Evolutionary conservation across 2,329 filamentous ascomycete species (phyloP), one percentile per base, ranked within the genome.

Genomic region (Penicillium sumatraense): DNA sequence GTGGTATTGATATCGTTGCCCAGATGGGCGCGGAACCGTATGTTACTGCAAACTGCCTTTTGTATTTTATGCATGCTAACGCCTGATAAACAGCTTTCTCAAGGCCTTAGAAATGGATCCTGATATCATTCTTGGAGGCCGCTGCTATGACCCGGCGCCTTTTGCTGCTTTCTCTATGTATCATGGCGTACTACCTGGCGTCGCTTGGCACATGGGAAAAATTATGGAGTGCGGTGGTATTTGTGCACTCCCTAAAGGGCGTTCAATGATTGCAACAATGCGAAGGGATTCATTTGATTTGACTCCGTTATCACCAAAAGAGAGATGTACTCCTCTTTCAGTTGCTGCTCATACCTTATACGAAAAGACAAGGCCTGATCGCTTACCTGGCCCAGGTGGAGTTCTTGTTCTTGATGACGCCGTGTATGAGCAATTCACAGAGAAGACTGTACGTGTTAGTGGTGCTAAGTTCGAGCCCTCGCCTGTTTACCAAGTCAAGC

Each of bases 301-400:
- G 3, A 61, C 64, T 2, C 80, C 82, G 0, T 61, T 77, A 0
- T 68, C 72, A 5, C 70, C 75, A 0, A 57, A 59, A 0, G 71
- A 75, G 0, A 68, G 68, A 1, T 84, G 82, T 56, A 83, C 78
- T 0, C 75, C 79, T 0, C 51, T 78, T 0, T 79, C 77, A 0
- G 81, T 85, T 0, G 81, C 81, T 1, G 80, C 82, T 0, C 82
- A 85, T 57, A 78, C 81, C 0, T 64, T 85, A 9, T 85, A 85
- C 49, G 82, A 84, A 68, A 85, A 84, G 56, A 73, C 76, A 0
- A 64, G 82, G 14, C 82, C 83, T 0, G 82, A 85, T 62, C 60
- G 79, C 1, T 61, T 84, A 1, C 56, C 69, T 5, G 82, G 82
- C 0, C 83, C 82, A 0, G 83, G 82, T 0, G 83, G 82, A 0